Evolutionary conservation across 1,284 basidiomycete species (phyloP), one percentile per base, ranked within the genome.

Genomic region (Butyriboletus appendiculatus): DNA sequence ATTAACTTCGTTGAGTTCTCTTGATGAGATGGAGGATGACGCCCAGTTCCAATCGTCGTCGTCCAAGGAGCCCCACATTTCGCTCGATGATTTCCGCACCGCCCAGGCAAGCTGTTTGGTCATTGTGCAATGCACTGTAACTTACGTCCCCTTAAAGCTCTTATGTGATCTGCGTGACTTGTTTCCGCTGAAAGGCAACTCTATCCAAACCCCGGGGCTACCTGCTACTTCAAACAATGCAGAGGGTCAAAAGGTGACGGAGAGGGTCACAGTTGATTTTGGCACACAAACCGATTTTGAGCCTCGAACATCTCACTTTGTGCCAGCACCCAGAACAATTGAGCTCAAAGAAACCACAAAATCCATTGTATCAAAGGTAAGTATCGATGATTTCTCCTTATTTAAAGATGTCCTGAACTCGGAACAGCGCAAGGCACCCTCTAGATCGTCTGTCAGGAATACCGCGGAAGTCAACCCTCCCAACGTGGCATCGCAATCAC

Each of bases 1-100:
- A 8, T 72, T 91, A 44, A 90, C 89, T 18, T 88, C 87, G 1
- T 69, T 91, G 50, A 89, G 85, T 60, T 89, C 88, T 47, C 70
- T 90, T 49, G 86, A 86, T 45, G 86, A 85, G 52, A 64, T 65
- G 16, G 80, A 82, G 33, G 81, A 82, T n/a, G 70, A 70, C 40
- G 59, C 53, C 12, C 48, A 50, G 28, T 50, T 64, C 10, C 60
- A 59, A 15, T 43, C 59, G 10, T 51, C 54, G 28, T 50, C 60
- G 4, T 62, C 56, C 5, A 56, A 51, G 45, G 67, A 60, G 22
- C 56, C 63, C 12, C 50, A 67, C 46, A 61, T 72, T 50, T 67
- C 70, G 3, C 50, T 66, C n/a, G 76, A 80, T 45, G 76, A 78
- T 48, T 60, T 79, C 43, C 67, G 62, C 38, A 68, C 70, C 2